Percentiles rank a stretch among this genome's conserved stretches.
These are phyloP conservation scores for Phytophthora cryptogea DNA, from an alignment of 352 stramenopile genomes.

Conservation along the genomic window DNA sequence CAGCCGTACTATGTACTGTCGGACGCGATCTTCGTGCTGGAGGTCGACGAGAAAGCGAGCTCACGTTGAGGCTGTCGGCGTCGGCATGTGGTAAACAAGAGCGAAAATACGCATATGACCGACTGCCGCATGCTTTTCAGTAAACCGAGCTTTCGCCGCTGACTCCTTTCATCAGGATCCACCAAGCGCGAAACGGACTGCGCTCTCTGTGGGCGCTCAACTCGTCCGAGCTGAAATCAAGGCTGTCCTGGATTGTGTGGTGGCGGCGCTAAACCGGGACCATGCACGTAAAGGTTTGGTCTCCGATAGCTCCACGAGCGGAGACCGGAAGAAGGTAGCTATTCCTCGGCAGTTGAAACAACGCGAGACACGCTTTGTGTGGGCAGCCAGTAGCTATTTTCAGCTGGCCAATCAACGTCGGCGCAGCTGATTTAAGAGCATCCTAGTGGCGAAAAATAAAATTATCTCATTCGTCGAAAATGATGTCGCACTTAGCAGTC, in stretches of 20 bases:
- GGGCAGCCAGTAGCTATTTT: constrained; percentile 14
- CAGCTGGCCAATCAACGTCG: not conserved
- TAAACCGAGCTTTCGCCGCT: constrained; percentile 12
- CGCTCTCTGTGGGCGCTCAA: not conserved
- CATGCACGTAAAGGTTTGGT: too few species aligned
- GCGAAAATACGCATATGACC: constrained; percentile 12
- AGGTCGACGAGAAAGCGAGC: constrained; percentile 44
- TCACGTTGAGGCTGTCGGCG: constrained; percentile 19
- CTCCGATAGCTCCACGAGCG: too few species aligned
- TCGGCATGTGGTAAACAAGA: not conserved
- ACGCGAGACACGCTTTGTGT: constrained; percentile 16
- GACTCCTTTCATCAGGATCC: constrained; percentile 9
- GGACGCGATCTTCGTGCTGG: constrained; percentile 84
- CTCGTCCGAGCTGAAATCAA: constrained; percentile 18
- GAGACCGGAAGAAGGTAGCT: too few species aligned
- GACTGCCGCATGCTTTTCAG: constrained; percentile 22
- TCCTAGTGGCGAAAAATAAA: constrained; percentile 20
- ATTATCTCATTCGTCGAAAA: constrained; percentile 13
- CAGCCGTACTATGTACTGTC: constrained; percentile 86
- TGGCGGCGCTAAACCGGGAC: not conserved
- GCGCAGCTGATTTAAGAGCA: not conserved
- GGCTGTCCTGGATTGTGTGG: not conserved
- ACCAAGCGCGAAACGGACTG: constrained; percentile 14
- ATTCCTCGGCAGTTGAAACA: not conserved
- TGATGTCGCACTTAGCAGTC: not conserved